phyloP scores from a whole-genome alignment of 768 basidiomycete species.

The Chlorophyllum brunneum region DNA sequence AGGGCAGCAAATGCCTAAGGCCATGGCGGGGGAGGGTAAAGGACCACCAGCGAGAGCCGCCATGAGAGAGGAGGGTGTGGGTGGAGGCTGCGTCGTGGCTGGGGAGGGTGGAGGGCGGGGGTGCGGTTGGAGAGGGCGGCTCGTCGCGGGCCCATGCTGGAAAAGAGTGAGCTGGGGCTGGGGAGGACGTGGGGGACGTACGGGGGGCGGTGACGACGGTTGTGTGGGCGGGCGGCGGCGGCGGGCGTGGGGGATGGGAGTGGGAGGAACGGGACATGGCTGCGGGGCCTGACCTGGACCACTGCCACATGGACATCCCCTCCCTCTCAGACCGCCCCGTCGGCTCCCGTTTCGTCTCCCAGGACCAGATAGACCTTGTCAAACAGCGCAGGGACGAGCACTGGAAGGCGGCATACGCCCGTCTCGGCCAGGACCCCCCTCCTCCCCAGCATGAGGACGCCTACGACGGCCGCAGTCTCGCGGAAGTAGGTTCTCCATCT shows the following conservation, averaged over 20 bases:
- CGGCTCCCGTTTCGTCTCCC: slow-evolving; percentile 81
- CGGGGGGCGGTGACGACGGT: slow-evolving; percentile 69
- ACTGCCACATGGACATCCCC: slow-evolving; percentile 39
- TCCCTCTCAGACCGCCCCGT: slow-evolving; percentile 70
- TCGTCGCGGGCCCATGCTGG: slow-evolving; percentile 84
- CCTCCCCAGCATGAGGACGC: slow-evolving; percentile 70
- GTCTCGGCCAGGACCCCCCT: slow-evolving; percentile 83
- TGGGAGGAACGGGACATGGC: slow-evolving; percentile 23
- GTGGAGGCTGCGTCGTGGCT: slow-evolving; percentile 53
- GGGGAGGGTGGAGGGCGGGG: slow-evolving; percentile 25
- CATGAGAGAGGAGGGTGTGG: slow-evolving; percentile 39
- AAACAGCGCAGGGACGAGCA: slow-evolving; percentile 73
- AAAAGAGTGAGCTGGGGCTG: slow-evolving; percentile 1
- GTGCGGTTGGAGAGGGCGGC: slow-evolving; percentile 67
- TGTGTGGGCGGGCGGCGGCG: slow-evolving; percentile 41
- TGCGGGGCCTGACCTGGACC: slow-evolving; percentile 1
- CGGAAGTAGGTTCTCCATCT: slow-evolving; percentile 61
- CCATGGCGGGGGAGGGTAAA: slow-evolving; percentile 55
- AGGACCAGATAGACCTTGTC: slow-evolving; percentile 72
- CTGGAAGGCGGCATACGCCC: slow-evolving; percentile 88
- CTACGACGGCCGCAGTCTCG: slow-evolving; percentile 82
- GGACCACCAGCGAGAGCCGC: slow-evolving; percentile 67
- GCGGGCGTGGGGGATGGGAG: slow-evolving; percentile 29
- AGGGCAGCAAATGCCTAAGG: slow-evolving; percentile 48
- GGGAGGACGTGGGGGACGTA: slow-evolving; percentile 32